phyloP scores from a whole-genome alignment of 768 basidiomycete genomes.

The Chlorophyllum brunneum region DNA sequence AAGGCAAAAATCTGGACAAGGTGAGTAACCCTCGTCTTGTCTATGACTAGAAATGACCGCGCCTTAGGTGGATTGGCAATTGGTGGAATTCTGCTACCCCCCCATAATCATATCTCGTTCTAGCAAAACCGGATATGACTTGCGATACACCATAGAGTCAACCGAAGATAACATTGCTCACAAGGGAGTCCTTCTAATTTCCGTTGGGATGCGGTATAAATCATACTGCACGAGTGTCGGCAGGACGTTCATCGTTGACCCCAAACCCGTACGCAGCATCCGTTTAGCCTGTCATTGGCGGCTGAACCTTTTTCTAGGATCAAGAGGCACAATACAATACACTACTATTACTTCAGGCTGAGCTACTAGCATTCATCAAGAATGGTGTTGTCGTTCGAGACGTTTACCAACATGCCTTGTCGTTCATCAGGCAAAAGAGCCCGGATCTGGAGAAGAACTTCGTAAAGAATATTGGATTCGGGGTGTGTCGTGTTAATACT shows the following conservation, averaged over 20 bases:
- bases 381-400: constrained; percentile 77
- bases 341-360: constrained; percentile 72
- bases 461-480: constrained; percentile 87
- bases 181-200: constrained; percentile 84
- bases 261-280: constrained; percentile 59
- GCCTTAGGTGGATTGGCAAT: constrained; percentile 81
- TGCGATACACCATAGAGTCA: constrained; percentile 84
- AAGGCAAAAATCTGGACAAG: constrained; percentile 68
- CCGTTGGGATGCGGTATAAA: constrained; percentile 88
- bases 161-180: constrained; percentile 78
- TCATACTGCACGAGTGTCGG: constrained; percentile 92
- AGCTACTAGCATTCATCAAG: constrained; percentile 71
- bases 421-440: constrained; percentile 70
- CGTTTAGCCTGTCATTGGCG: not conserved
- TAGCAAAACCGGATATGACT: constrained; percentile 79
- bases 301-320: constrained; percentile 46
- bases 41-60: constrained; percentile 1
- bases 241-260: constrained; percentile 93
- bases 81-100: constrained; percentile 90
- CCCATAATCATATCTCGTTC: constrained; percentile 95
- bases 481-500: constrained; percentile 46
- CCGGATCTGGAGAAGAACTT: constrained; percentile 82
- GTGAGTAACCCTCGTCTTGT: constrained; percentile 40
- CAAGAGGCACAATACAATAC: constrained; percentile 89
- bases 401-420: constrained; percentile 72